These are phyloP conservation scores for Populus hybrid DNA, from an alignment of 441 rosid genomes.

Conservation along the genomic window DNA sequence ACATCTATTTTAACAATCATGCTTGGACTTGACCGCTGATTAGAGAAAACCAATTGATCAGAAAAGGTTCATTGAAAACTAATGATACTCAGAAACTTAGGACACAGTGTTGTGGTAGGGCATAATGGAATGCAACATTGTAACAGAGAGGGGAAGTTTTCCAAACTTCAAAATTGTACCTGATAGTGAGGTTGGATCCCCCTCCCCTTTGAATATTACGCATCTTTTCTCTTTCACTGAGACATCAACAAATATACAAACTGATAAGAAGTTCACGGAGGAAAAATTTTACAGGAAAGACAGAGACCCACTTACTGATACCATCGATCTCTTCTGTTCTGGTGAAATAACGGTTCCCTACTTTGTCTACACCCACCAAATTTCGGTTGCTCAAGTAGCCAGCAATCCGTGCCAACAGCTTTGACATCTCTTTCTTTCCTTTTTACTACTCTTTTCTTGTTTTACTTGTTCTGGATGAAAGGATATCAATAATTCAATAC, in stretches of 20 bases:
- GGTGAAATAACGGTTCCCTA: constrained; percentile 84
- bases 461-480: neutral
- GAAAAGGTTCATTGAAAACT: neutral
- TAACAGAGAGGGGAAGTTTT: neutral
- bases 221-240: constrained; percentile 96
- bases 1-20: neutral
- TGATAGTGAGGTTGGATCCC: constrained; percentile 83
- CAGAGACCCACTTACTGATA: constrained; percentile 51
- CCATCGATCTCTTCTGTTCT: constrained; percentile 81
- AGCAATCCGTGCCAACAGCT: constrained; percentile 61
- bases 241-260: constrained; percentile 22
- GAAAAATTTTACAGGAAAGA: constrained; percentile 1
- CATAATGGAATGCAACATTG: neutral
- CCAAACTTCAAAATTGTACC: constrained; percentile 34
- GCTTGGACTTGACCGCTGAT: constrained; percentile 11
- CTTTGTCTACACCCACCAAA: constrained; percentile 60
- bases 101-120: neutral
- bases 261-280: neutral
- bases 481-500: neutral
- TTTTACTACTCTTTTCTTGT: neutral
- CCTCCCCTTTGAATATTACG: constrained; percentile 78
- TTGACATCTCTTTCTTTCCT: constrained; percentile 50
- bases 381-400: constrained; percentile 59
- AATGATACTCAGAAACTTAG: neutral
- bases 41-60: constrained; percentile 5